phyloP scores from a whole-genome alignment of 352 stramenopile genomes.

The Pythium dissotocum region DNA sequence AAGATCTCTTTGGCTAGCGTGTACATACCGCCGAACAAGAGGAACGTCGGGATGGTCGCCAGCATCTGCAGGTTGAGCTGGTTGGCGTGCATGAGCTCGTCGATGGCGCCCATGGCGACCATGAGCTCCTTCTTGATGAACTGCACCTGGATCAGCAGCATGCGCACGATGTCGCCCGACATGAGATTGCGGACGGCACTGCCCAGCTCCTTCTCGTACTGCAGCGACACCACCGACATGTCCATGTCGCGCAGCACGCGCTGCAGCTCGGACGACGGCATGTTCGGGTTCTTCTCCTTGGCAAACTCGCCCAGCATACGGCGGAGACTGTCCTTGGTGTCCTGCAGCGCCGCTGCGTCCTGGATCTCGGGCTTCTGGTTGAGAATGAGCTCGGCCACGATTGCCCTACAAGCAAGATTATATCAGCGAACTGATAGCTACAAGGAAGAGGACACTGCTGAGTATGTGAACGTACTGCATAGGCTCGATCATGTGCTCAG shows the following conservation, averaged over 20 bases:
- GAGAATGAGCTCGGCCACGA: slow-evolving; percentile 76
- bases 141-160: slow-evolving; percentile 87
- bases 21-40: slow-evolving; percentile 77
- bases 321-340: slow-evolving; percentile 80
- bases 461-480: slow-evolving; percentile 40
- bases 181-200: slow-evolving; percentile 77
- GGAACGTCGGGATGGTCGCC: slow-evolving; percentile 82
- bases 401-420: slow-evolving; percentile 40
- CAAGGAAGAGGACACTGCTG: no score
- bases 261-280: slow-evolving; percentile 34
- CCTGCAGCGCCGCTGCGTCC: slow-evolving; percentile 66
- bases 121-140: slow-evolving; percentile 91
- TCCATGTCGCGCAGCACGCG: slow-evolving; percentile 38
- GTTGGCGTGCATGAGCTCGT: slow-evolving; percentile 87
- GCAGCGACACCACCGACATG: slow-evolving; percentile 47
- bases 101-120: slow-evolving; percentile 85
- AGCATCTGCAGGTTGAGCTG: slow-evolving; percentile 87
- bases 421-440: no score
- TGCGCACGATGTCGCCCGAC: slow-evolving; percentile 84
- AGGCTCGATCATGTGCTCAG: slow-evolving; percentile 79
- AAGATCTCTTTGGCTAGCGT: slow-evolving; percentile 55
- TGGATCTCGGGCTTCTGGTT: slow-evolving; percentile 87
- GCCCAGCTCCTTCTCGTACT: slow-evolving; percentile 48
- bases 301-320: slow-evolving; percentile 84
- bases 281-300: slow-evolving; percentile 65